Evolutionary conservation across 345 rosid genomes (phyloP).

Genomic region (Laguncularia racemosa): DNA sequence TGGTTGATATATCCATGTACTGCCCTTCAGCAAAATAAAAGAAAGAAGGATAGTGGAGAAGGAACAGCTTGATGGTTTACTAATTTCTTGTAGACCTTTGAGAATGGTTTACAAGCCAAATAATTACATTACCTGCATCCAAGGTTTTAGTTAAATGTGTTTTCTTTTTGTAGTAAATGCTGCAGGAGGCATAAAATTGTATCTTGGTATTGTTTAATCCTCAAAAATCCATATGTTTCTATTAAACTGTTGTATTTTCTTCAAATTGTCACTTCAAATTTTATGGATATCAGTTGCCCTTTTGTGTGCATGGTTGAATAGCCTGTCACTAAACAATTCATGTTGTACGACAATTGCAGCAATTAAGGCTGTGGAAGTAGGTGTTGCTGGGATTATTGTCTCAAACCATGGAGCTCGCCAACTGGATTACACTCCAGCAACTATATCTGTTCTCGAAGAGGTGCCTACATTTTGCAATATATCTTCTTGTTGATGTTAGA

Average conservation of each 20-base stretch:
- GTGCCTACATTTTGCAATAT: conserved; percentile 10
- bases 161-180: too few species aligned
- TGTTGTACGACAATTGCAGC: conserved; percentile 28
- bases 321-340: neutral
- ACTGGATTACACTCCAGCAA: conserved; percentile 63
- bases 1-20: too few species aligned
- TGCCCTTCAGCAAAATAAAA: too few species aligned
- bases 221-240: neutral
- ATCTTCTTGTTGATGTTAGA: neutral
- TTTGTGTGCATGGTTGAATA: neutral
- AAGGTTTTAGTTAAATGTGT: too few species aligned
- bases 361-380: conserved; percentile 57
- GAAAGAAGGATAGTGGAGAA: too few species aligned
- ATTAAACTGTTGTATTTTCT: neutral
- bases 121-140: too few species aligned
- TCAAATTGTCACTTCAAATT: too few species aligned
- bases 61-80: too few species aligned
- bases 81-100: too few species aligned
- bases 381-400: conserved; percentile 63
- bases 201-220: too few species aligned
- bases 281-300: neutral
- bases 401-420: conserved; percentile 86
- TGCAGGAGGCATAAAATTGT: too few species aligned
- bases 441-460: conserved; percentile 66
- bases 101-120: too few species aligned